phyloP scores from a whole-genome alignment of 352 stramenopile species.

The Pythium rhizo-oryzae region DNA sequence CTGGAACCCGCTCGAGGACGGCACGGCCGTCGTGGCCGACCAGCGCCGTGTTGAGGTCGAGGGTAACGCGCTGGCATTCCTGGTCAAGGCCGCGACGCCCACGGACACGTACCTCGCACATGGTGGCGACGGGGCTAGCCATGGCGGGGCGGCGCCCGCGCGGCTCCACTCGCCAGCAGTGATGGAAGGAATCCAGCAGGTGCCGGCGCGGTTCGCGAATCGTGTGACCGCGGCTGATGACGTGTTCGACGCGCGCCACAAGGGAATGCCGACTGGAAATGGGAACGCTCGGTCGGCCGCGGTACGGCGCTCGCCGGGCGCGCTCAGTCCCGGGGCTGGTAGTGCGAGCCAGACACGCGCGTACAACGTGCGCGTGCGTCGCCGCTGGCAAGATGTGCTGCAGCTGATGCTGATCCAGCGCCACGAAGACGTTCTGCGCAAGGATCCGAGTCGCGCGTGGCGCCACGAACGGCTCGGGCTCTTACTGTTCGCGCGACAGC shows the following conservation, averaged over 20 bases:
- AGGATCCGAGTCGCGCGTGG: constrained; percentile 62
- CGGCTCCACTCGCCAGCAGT: neutral
- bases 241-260: neutral
- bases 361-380: constrained; percentile 22
- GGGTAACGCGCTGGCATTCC: constrained; percentile 20
- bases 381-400: constrained; percentile 45
- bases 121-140: neutral
- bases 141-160: too few species aligned
- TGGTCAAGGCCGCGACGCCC: constrained; percentile 3
- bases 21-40: constrained; percentile 12
- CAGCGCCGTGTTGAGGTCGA: constrained; percentile 13
- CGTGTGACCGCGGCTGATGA: neutral
- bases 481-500: constrained; percentile 44
- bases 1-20: constrained; percentile 28
- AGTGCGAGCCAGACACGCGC: neutral
- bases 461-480: constrained; percentile 66
- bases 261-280: neutral
- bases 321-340: too few species aligned
- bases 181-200: constrained; percentile 22
- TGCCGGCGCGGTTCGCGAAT: constrained; percentile 17
- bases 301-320: neutral
- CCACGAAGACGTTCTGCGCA: constrained; percentile 60
- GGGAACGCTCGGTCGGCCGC: neutral
- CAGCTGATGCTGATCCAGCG: constrained; percentile 54
- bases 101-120: constrained; percentile 3